Base-by-base conservation (phyloP, 1,284 basidiomycete species). In the Farysia itapuensis region DNA sequence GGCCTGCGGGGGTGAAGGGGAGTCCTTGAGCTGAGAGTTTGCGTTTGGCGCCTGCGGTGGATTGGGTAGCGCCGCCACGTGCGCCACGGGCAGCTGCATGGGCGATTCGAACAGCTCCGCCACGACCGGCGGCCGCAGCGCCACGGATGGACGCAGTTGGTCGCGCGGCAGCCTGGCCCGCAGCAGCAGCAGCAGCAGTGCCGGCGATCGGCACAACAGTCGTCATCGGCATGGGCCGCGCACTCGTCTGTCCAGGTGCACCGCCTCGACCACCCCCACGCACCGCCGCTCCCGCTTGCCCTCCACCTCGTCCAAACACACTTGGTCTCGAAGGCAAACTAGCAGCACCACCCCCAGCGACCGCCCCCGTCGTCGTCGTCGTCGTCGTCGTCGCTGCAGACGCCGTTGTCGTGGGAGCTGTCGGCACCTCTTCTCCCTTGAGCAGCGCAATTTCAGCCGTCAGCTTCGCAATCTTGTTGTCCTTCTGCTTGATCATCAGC, bases 401-500 rank as follows among this genome's bases (percentile, higher is more conserved):
- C 1, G 39, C 15, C 13, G 29, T 38, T n/a, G 26, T 15, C 16
- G 35, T 36, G n/a, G n/a, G n/a, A 8, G 19, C 18, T 13, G 16
- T 15, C n/a, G 37, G 14, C 11, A 23, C n/a, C 18, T 51, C 48
- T 21, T 67, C 53, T n/a, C 64, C 59, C 52, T 74, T 70, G 43
- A 74, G 50, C 28, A 64, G 45, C 5, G 60, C 58, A n/a, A 76
- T 51, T 56, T 75, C 65, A 20, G 60, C 58, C 3, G 63, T 67
- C 30, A 76, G 58, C 38, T 66, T 70, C 12, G 50, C 63, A 23
- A 76, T 76, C 54, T 64, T 63, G 36, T 71, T 70, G 39, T 76
- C 74, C 39, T 67, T 64, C 48, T 67, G 70, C 40, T 70, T 69
- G 52, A 75, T 51, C 51, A 74, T 59, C 15, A 76, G 63, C 47